Conservation (phyloP, 345 rosid genomes). For the Citrus medica region DNA sequence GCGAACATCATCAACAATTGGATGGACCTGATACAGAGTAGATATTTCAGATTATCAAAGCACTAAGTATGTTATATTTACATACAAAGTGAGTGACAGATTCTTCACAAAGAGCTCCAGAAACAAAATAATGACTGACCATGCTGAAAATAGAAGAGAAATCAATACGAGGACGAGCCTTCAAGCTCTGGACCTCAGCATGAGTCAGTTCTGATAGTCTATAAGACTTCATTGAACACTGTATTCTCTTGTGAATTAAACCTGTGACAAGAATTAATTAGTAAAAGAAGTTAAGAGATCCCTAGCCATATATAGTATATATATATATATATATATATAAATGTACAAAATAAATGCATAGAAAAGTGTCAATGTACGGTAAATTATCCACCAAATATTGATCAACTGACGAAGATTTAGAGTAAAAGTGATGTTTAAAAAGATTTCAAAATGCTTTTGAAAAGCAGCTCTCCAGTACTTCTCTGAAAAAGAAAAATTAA, state of each 20-base stretch:
- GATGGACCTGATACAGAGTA: constrained; percentile 44
- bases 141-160: constrained; percentile 65
- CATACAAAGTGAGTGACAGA: no score
- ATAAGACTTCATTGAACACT: constrained; percentile 77
- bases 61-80: not conserved
- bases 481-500: not conserved
- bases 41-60: not conserved
- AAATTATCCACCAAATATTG: not conserved
- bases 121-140: constrained; percentile 28
- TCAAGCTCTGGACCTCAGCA: constrained; percentile 51
- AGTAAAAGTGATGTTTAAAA: not conserved
- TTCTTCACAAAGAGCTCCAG: not conserved
- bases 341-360: not conserved
- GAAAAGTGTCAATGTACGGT: not conserved
- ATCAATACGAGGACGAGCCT: constrained; percentile 82
- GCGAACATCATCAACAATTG: constrained; percentile 77
- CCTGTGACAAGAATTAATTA: constrained; percentile 22
- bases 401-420: not conserved
- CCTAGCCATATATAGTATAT: not conserved
- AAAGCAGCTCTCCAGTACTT: not conserved
- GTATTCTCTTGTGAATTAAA: constrained; percentile 11
- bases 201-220: constrained; percentile 59
- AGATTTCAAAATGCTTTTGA: not conserved
- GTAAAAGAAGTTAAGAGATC: not conserved
- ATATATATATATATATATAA: no score